Evolutionary conservation across 106 monocot species (phyloP), one percentile per base, ranked within the genome.

Genomic region (Iris macrosiphon): DNA sequence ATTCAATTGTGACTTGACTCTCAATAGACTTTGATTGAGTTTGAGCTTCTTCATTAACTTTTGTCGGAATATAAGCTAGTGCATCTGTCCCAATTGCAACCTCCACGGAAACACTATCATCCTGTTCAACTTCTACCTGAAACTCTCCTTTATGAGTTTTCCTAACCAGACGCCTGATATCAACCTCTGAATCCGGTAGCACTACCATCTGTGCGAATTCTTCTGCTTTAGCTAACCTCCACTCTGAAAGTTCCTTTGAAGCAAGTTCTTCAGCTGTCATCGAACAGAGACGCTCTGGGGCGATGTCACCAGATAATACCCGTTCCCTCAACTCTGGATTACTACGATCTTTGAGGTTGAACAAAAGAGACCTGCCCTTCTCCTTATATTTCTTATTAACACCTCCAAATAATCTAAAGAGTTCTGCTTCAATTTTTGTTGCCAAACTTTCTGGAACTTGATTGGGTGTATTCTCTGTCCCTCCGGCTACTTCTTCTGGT

Each of bases 321-420:
- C 78, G 62, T 63, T 72, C 68, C 34, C 83, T 69, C 49, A 98
- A 49, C 37, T 98, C 91, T 42, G 98, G 98, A 22, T 98, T 98
- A 49, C 39, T 83, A 15, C 48, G 75, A 64, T 98, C 91, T 67
- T 98, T 98, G 40, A 98, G 59, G 73, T 98, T 98, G 52, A 98
- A 98, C 49, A 91, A 65, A 14, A 98, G 72, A 50, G 98, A 98
- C 44, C 98, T 86, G 43, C 72, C 98, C 55, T 84, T 91, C 67
- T 98, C 98, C 41, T 87, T 98, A 41, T 98, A 98, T 61, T 98
- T 98, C 67, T 98, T 98, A 61, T 91, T 98, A 53, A 98, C 98
- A 58, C 98, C 91, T 13, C 80, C 87, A 60, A 77, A 87, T 41
- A 87, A 76, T 37, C 54, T 80, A 60, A 98, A 98, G 7, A 98